A percentile compares a stretch with the other conserved stretches of the same genome.
Conservation (phyloP, 78 protist genomes). For the Dictyostelium brefeldianum region DNA sequence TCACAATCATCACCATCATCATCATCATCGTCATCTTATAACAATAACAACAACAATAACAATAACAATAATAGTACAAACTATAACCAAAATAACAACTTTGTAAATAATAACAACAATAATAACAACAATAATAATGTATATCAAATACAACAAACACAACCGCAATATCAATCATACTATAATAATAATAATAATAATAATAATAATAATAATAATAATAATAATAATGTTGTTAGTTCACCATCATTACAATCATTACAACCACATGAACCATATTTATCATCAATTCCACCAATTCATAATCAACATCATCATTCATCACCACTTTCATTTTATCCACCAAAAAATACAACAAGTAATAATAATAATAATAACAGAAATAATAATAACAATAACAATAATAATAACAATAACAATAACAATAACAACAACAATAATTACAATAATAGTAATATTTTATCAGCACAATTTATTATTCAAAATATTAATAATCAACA, state of each 20-base stretch:
- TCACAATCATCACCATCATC: too few relatives aligned
- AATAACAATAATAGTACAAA: neutral
- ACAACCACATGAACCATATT: neutral
- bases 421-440: neutral
- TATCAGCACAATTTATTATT: neutral
- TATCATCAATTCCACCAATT: neutral
- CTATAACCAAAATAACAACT: too few relatives aligned
- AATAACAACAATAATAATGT: too few relatives aligned
- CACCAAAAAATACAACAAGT: neutral
- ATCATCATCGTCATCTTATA: too few relatives aligned
- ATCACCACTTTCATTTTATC: neutral
- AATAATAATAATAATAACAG: neutral
- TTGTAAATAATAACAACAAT: too few relatives aligned
- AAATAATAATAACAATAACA: neutral
- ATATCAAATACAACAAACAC: too few relatives aligned
- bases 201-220: too few relatives aligned
- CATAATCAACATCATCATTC: neutral
- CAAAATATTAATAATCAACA: conserved; percentile 1
- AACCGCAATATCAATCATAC: too few relatives aligned
- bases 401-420: neutral
- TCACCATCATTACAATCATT: neutral
- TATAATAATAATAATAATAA: too few relatives aligned
- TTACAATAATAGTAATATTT: neutral
- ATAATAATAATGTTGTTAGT: too few relatives aligned
- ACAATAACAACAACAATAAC: too few relatives aligned